Conservation (phyloP, 805 yeast species). For the Zygotorulaspora danielsina region DNA sequence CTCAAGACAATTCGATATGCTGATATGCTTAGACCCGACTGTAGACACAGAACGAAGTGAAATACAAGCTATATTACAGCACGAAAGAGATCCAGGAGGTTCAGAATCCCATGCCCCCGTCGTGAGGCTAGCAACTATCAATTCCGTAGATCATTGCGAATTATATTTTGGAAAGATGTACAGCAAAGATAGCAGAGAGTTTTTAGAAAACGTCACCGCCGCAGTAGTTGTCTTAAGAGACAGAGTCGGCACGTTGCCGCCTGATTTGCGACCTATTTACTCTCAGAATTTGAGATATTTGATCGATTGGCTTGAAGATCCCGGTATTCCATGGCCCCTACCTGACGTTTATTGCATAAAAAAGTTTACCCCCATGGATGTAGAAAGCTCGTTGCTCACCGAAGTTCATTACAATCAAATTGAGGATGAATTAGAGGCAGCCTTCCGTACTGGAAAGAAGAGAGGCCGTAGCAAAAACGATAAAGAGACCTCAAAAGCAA, state of each 20-base stretch:
- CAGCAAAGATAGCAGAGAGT: constrained; percentile 36
- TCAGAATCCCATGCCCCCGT: constrained; percentile 45
- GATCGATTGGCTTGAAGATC: constrained; percentile 53
- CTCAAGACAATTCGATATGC: constrained; percentile 45
- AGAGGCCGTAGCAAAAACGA: constrained; percentile 23
- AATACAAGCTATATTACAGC: constrained; percentile 33
- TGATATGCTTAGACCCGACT: constrained; percentile 61
- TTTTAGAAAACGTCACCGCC: constrained; percentile 67
- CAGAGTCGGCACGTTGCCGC: constrained; percentile 75
- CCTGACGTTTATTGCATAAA: constrained; percentile 68
- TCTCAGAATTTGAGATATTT: constrained; percentile 60
- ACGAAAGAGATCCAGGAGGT: constrained; percentile 29
- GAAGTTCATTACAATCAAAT: constrained; percentile 59
- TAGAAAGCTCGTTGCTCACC: constrained; percentile 69
- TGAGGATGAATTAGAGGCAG: constrained; percentile 43
- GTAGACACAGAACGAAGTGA: constrained; percentile 41
- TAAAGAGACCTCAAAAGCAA: constrained; percentile 6
- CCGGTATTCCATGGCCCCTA: constrained; percentile 60
- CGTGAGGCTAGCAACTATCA: constrained; percentile 66
- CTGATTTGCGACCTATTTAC: constrained; percentile 72
- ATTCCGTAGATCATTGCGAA: constrained; percentile 80
- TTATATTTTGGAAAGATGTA: constrained; percentile 42
- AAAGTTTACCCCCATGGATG: constrained; percentile 63
- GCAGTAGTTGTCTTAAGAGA: constrained; percentile 80
- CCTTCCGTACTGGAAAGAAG: constrained; percentile 30